Evolutionary conservation across 257 asterid genomes (phyloP), one percentile per base, ranked within the genome.

Genomic region (Capsicum baccatum): DNA sequence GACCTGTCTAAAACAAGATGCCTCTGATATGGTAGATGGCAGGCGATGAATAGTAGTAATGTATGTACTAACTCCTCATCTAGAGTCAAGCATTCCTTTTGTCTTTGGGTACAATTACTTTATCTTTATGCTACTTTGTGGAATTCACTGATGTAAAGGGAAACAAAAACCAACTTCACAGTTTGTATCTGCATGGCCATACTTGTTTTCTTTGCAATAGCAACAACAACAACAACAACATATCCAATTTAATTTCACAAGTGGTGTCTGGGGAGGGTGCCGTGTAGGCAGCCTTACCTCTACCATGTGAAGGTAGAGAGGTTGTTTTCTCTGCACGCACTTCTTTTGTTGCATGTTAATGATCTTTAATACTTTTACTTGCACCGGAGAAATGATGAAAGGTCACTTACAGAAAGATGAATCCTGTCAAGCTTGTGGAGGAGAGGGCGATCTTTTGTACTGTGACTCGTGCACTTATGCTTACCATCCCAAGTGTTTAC

Each of bases 381-480:
- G 19, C 64, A 54, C 21, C 6, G 82, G 82, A 78, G 63, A 78
- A 54, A 58, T 78, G 82, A 78, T 78, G 33, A 54, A 78, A 78
- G 50, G 54, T 9, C 19, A 54, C 64, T 78, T 58, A 76, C 70
- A 97, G 99, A 94, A 91, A 88, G 96, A 92, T 66, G 97, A 90
- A 74, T 86, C 88, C 47, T 97, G 99, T 84, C 97, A 93, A 90
- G 92, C 89, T 86, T 97, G 99, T 87, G 99, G 93, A 21, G 91
- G 88, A 76, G 87, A 85, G 70, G 95, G 86, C 8, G 86, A 91
- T 86, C 94, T 97, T 80, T 87, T 90, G 93, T 89, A 87, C 84
- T 97, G 99, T 84, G 98, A 89, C 89, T 92, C 98, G 44, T 97
- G 99, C 82, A 89, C 87, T 60, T 92, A 93, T 89, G 87, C 95